Base-by-base conservation (phyloP, 352 stramenopile genomes). In the Halophytophthora batemanensis region DNA sequence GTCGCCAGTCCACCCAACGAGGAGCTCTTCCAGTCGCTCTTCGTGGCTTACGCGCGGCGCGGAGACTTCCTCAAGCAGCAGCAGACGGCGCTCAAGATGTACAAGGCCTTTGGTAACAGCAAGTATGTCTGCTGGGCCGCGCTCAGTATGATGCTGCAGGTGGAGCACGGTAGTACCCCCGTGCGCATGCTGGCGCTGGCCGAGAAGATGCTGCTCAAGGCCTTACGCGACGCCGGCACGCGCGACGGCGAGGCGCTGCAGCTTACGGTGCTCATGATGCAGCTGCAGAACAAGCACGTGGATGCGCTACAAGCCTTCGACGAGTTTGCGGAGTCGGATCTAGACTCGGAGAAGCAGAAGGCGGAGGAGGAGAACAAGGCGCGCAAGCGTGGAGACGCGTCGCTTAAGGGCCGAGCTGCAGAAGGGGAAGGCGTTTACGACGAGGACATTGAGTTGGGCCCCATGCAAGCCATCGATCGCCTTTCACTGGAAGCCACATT, bases 41-140 rank as follows among this genome's bases (percentile, higher is more conserved):
- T 94, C 51, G 66, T 79, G 46, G 66, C 64, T 14, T 94, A 92
- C 50, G 75, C 65, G 31, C 68, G 76, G 8, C 64, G 74, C 29
- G 68, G 78, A 4, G 75, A 73, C 43, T 88, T 89, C 45, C 75
- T 91, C 52, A 90, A 94, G 69, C 83, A 94, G 59, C 83, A 94
- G 66, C 83, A 94, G 53, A 91, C 82, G 14, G 83, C 81, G 49
- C 73, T 92, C 52, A 92, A 92, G 58, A 89, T 94, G 77, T 90
- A 84, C 59, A 90, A 90, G 60, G 59, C 73, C 1, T 92, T 92
- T 44, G 61, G 56, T 23, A 85, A 75, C 22, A 59, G 77, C 29
- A 89, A 87, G 59, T 90, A 89, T 64, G 68, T 94, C 41, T 89
- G 79, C 63, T 94, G 83, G 81, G 83, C 81, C 8, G 75, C 76